Conservation (phyloP, 805 yeast genomes). For the Nakazawaea populi region DNA sequence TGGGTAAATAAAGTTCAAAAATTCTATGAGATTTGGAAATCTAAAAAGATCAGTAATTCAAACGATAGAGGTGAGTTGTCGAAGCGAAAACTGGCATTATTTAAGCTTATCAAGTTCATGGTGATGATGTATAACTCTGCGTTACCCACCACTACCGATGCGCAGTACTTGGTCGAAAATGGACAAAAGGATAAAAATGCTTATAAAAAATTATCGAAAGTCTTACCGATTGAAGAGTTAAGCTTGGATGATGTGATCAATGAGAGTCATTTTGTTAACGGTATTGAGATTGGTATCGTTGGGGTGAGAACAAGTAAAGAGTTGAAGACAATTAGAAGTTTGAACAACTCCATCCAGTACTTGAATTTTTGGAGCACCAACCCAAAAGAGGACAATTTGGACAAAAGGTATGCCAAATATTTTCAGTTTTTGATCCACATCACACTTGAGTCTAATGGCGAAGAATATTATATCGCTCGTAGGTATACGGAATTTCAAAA, state of each 20-base stretch:
- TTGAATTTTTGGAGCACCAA: slow-evolving; percentile 15
- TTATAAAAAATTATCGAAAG: slow-evolving; percentile 31
- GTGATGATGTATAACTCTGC: slow-evolving; percentile 72
- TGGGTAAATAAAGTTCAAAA: slow-evolving; percentile 81
- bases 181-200: slow-evolving; percentile 30
- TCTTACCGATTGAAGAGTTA: slow-evolving; percentile 12
- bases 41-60: slow-evolving; percentile 63
- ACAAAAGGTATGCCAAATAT: slow-evolving; percentile 11
- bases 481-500: slow-evolving; percentile 63
- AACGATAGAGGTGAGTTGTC: slow-evolving; percentile 73
- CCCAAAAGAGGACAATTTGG: slow-evolving; percentile 5
- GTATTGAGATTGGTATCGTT: slow-evolving; percentile 57
- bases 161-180: slow-evolving; percentile 35
- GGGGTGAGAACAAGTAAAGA: slow-evolving; percentile 47
- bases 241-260: slow-evolving; percentile 17
- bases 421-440: slow-evolving; percentile 47
- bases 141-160: slow-evolving; percentile 54
- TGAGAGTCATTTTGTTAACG: slow-evolving; percentile 40
- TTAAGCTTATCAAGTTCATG: slow-evolving; percentile 56
- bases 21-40: slow-evolving; percentile 73
- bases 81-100: slow-evolving; percentile 57
- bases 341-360: slow-evolving; percentile 5
- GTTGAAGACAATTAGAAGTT: slow-evolving; percentile 13
- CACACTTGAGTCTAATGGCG: slow-evolving; percentile 23
- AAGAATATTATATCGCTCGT: slow-evolving; percentile 46